phyloP scores from a whole-genome alignment of 2,329 filamentous ascomycete species.

The Fusarium xyrophilum region DNA sequence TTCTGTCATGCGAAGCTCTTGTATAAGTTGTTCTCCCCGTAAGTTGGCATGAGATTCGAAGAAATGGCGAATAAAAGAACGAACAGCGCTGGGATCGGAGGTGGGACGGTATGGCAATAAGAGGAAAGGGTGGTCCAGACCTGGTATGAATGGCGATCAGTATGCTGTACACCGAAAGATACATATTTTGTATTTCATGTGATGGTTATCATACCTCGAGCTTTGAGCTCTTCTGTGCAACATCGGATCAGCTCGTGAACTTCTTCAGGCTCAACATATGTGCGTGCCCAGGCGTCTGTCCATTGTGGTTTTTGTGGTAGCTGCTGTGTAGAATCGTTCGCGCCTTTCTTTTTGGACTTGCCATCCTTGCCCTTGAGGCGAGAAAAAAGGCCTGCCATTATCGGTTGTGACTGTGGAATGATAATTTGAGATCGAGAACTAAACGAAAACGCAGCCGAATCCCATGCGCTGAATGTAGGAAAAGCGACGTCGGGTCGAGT shows the following conservation, averaged over 20 bases:
- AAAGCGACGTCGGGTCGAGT: slow-evolving; percentile 23
- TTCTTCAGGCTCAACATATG: slow-evolving; percentile 84
- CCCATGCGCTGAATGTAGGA: slow-evolving; percentile 22
- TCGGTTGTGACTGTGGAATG: slow-evolving; percentile 35
- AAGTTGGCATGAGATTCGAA: slow-evolving; percentile 74
- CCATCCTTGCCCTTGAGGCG: slow-evolving; percentile 79
- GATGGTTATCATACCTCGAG: slow-evolving; percentile 72
- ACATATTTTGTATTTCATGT: not conserved
- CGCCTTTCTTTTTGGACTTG: slow-evolving; percentile 71
- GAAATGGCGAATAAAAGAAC: slow-evolving; percentile 91
- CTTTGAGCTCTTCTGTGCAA: slow-evolving; percentile 91
- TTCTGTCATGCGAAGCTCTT: slow-evolving; percentile 91
- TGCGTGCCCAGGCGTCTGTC: slow-evolving; percentile 87
- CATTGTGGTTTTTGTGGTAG: slow-evolving; percentile 75
- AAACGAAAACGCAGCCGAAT: slow-evolving; percentile 9
- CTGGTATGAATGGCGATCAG: slow-evolving; percentile 54
- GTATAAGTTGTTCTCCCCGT: slow-evolving; percentile 73
- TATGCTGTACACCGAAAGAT: slow-evolving; percentile 5
- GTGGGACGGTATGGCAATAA: slow-evolving; percentile 93
- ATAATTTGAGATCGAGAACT: slow-evolving; percentile 8
- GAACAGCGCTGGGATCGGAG: slow-evolving; percentile 88
- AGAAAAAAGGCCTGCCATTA: slow-evolving; percentile 66
- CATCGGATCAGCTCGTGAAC: slow-evolving; percentile 84
- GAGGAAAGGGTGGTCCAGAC: slow-evolving; percentile 88
- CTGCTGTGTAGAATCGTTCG: slow-evolving; percentile 57